These are phyloP conservation scores for Ustilago hordei DNA, from an alignment of 1,284 basidiomycete species.

Conservation along the genomic window DNA sequence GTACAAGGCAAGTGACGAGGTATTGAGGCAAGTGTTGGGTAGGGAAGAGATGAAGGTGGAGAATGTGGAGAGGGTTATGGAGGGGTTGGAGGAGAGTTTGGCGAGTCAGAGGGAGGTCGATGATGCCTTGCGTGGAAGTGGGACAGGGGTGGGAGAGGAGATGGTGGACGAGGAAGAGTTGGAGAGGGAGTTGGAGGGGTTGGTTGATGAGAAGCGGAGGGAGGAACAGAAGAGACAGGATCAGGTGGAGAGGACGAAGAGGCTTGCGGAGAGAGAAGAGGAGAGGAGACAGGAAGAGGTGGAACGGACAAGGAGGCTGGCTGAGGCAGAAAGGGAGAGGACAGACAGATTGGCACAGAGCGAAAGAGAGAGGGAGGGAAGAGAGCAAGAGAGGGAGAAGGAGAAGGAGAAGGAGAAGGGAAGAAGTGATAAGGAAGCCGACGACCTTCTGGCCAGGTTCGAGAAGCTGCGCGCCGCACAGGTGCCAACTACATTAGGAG, in stretches of 20 bases:
- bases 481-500: not conserved
- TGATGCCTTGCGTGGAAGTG: conserved; percentile 75
- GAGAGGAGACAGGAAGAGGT: not conserved
- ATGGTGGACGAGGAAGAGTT: conserved; percentile 54
- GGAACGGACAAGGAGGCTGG: not conserved
- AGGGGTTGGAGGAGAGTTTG: conserved; percentile 83
- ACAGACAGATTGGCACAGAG: not conserved
- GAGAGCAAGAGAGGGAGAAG: conserved; percentile 6
- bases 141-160: conserved; percentile 57
- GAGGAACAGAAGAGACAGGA: conserved; percentile 6
- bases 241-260: conserved; percentile 25
- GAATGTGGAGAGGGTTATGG: conserved; percentile 85
- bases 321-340: not conserved
- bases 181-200: conserved; percentile 9
- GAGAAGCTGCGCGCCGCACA: conserved; percentile 13
- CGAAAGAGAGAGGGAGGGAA: not conserved
- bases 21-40: conserved; percentile 80
- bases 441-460: conserved; percentile 16
- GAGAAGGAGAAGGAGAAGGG: not conserved
- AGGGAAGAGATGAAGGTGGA: conserved; percentile 83
- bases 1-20: conserved; percentile 83
- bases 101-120: conserved; percentile 85
- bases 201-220: conserved; percentile 13
- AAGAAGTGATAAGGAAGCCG: not conserved
- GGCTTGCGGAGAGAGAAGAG: conserved; percentile 17